These are phyloP conservation scores for Candida dendrica DNA, from an alignment of 805 yeast species.

Conservation along the genomic window DNA sequence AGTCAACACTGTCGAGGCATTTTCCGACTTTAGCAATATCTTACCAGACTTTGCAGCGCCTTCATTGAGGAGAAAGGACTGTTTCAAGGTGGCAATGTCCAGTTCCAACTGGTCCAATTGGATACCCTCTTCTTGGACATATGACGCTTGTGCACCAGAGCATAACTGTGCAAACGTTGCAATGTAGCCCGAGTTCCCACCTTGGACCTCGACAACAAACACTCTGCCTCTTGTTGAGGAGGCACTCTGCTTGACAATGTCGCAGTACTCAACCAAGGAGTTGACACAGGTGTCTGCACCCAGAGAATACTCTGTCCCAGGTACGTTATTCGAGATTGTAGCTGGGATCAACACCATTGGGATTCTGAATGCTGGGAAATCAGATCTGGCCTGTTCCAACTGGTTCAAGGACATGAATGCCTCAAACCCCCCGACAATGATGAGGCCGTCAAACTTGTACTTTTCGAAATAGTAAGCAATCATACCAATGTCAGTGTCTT, in stretches of 20 bases:
- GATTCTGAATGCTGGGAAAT: conserved; percentile 65
- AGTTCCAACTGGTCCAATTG: conserved; percentile 51
- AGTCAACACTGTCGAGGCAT: conserved; percentile 63
- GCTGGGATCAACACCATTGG: conserved; percentile 79
- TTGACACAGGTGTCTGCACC: conserved; percentile 75
- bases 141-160: conserved; percentile 67
- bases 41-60: conserved; percentile 68
- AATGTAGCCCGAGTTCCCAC: conserved; percentile 77
- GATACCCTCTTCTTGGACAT: conserved; percentile 70
- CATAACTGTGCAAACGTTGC: conserved; percentile 64
- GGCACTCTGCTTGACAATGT: conserved; percentile 73
- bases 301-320: conserved; percentile 73
- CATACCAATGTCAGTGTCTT: conserved; percentile 58
- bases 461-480: conserved; percentile 69
- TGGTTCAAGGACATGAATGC: conserved; percentile 67
- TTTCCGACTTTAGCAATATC: conserved; percentile 57
- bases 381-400: conserved; percentile 49
- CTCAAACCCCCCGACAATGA: conserved; percentile 78
- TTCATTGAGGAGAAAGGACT: conserved; percentile 50
- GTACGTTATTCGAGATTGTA: conserved; percentile 73
- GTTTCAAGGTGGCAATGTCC: conserved; percentile 56
- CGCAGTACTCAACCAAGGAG: conserved; percentile 65
- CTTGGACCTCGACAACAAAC: conserved; percentile 78
- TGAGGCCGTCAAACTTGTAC: conserved; percentile 60
- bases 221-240: conserved; percentile 72